Base-by-base conservation (phyloP, 2,329 filamentous ascomycete genomes). In the Xylaria sp. region DNA sequence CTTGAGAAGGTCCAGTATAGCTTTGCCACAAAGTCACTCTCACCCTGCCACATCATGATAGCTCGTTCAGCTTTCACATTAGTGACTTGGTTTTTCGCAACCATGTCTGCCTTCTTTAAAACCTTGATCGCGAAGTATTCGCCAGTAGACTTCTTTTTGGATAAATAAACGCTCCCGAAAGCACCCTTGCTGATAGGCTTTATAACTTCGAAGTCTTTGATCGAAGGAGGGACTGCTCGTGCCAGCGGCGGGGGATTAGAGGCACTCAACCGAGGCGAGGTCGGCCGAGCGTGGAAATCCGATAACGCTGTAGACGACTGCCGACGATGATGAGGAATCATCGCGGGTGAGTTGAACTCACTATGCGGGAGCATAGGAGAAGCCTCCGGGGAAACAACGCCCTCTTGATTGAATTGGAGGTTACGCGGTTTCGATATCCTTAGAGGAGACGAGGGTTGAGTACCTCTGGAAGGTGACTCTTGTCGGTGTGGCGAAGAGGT, bases 1-100 rank as follows among this genome's bases (percentile, higher is more conserved):
- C 95, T 99, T 3, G 96, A 97, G 76, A 99, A 99, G 0, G 96
- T 99, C 96, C 96, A 99, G 81, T 98, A 99, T 13, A 99, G 86
- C 82, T 99, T 99, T 29, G 96, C 96, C 65, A 99, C 96, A 78
- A 99, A 99, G 67, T 99, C 96, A 78, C 96, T 99, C 79, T 98
- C 94, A 25, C 96, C 96, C 81, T 99, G 96, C 93, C 96, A 98
- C 96, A 99, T 99, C 96, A 99, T 98, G 77, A 99, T 99, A 25
- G 96, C 96, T 72, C 96, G 89, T 80, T 99, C 96, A 9, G 96
- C 96, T 80, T 99, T 98, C 75, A 99, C 96, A 76, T 99, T 99
- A 72, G 96, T 97, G 73, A 99, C 94, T 78, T 99, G 96, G 78
- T 99, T 99, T 81, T 99, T 99, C 68, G 96, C 96, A 69, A 99